Evolutionary conservation across 768 basidiomycete genomes (phyloP).

Genomic region (Trametopsis cervina): DNA sequence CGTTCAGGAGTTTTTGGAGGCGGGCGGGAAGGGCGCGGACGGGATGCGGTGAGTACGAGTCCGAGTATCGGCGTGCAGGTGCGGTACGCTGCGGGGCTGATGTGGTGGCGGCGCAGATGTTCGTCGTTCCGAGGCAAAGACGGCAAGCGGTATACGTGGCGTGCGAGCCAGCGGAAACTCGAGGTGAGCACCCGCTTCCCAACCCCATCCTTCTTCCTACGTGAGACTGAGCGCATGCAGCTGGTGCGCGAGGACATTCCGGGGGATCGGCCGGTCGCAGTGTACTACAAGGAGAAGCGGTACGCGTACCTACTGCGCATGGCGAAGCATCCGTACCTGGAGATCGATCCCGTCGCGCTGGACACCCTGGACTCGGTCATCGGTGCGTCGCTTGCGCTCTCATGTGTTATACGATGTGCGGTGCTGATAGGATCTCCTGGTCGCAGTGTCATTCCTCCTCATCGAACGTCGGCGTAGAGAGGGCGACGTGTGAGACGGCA

Average conservation of each 20-base stretch:
- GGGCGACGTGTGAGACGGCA: not conserved
- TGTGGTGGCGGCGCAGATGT: slow-evolving; percentile 7
- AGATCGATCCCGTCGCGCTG: slow-evolving; percentile 26
- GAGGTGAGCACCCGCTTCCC: no score
- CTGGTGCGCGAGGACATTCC: slow-evolving; percentile 25
- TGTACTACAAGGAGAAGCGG: slow-evolving; percentile 29
- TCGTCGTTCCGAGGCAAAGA: slow-evolving; percentile 23
- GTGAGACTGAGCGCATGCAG: slow-evolving; percentile 11
- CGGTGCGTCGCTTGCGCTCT: slow-evolving; percentile 16
- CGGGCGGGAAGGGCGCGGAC: slow-evolving; percentile 4
- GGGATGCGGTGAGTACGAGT: slow-evolving; percentile 2
- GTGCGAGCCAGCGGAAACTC: slow-evolving; percentile 12
- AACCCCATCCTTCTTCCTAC: no score
- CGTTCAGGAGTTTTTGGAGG: slow-evolving; percentile 26
- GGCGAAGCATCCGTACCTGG: slow-evolving; percentile 30
- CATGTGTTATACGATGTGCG: not conserved
- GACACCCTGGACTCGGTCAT: slow-evolving; percentile 31
- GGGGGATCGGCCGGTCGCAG: slow-evolving; percentile 26
- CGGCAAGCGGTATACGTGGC: slow-evolving; percentile 24
- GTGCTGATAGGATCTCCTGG: not conserved
- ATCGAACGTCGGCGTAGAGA: slow-evolving; percentile 24
- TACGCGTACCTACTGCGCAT: slow-evolving; percentile 28
- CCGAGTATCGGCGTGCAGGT: no score
- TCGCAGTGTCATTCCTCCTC: slow-evolving; percentile 27
- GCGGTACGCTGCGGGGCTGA: not conserved